phyloP scores from a whole-genome alignment of 768 basidiomycete genomes.

The Leccinum fibrillosum region DNA sequence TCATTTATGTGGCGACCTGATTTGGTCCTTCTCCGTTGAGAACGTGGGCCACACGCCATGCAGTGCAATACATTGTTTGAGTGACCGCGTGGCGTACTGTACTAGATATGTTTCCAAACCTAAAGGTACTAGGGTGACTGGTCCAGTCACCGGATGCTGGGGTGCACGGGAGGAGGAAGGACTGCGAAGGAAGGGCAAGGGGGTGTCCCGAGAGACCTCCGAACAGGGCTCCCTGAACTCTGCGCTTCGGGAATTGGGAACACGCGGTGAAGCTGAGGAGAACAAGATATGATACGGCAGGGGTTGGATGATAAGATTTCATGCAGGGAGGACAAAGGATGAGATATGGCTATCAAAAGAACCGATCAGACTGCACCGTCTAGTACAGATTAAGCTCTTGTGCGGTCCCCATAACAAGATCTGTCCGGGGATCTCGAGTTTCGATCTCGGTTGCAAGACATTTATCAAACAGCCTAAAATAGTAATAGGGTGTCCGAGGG shows the following conservation, averaged over 20 bases:
- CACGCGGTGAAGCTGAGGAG: not conserved
- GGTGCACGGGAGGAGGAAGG: not conserved
- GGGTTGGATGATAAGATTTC: not conserved
- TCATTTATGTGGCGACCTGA: not conserved
- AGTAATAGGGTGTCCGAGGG: conserved; percentile 24
- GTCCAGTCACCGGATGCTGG: not conserved
- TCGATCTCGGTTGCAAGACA: not conserved
- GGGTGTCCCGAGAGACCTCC: not conserved
- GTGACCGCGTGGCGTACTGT: too few relatives aligned
- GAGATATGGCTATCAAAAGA: not conserved
- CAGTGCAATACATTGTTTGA: conserved; percentile 2
- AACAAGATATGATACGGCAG: not conserved
- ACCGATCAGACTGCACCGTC: not conserved
- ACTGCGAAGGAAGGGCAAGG: not conserved
- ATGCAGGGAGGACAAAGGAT: not conserved
- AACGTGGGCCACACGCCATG: conserved; percentile 7
- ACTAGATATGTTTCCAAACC: not conserved
- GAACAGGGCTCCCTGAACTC: not conserved
- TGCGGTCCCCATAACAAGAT: not conserved
- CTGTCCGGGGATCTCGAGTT: not conserved
- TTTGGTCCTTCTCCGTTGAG: not conserved
- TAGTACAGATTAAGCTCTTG: not conserved
- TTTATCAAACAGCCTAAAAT: not conserved
- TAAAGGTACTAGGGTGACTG: not conserved
- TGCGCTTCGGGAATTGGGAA: not conserved